These are phyloP conservation scores for Stemphylium lycopersici DNA, from an alignment of 2,329 filamentous ascomycete genomes.

Conservation along the genomic window DNA sequence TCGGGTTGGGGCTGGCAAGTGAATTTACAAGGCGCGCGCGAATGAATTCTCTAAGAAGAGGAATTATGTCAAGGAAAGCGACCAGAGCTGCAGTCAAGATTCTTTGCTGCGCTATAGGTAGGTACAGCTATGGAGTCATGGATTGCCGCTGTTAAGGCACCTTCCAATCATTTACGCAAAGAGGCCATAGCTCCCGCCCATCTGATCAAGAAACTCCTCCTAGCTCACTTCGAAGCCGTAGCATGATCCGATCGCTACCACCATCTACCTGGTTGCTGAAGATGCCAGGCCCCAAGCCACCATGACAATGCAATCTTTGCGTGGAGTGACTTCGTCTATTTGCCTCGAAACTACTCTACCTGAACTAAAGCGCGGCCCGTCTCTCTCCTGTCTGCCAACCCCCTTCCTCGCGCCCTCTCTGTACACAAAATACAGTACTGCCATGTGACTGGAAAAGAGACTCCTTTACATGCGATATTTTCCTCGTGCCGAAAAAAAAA, in stretches of 20 bases:
- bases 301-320: neutral
- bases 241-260: slow-evolving; percentile 2
- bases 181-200: slow-evolving; percentile 17
- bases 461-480: slow-evolving; percentile 40
- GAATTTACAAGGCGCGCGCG: slow-evolving; percentile 6
- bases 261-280: neutral
- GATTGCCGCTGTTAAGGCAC: slow-evolving; percentile 19
- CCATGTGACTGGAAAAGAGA: slow-evolving; percentile 22
- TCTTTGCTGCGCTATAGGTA: slow-evolving; percentile 16
- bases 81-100: slow-evolving; percentile 2
- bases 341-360: slow-evolving; percentile 28
- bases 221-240: slow-evolving; percentile 7
- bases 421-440: slow-evolving; percentile 22
- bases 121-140: slow-evolving; percentile 19
- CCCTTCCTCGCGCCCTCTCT: slow-evolving; percentile 6
- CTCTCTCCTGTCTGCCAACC: slow-evolving; percentile 1
- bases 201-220: slow-evolving; percentile 8
- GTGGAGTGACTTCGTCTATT: slow-evolving; percentile 30
- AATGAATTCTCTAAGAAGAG: neutral
- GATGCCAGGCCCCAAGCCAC: neutral
- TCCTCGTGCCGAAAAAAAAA: slow-evolving; percentile 27
- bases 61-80: neutral
- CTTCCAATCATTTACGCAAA: slow-evolving; percentile 18
- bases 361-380: slow-evolving; percentile 21
- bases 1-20: slow-evolving; percentile 2